Percentiles rank a stretch among this genome's conserved stretches.
Conservation (phyloP, 139 green algal species). For the Chlorella vulgaris region DNA sequence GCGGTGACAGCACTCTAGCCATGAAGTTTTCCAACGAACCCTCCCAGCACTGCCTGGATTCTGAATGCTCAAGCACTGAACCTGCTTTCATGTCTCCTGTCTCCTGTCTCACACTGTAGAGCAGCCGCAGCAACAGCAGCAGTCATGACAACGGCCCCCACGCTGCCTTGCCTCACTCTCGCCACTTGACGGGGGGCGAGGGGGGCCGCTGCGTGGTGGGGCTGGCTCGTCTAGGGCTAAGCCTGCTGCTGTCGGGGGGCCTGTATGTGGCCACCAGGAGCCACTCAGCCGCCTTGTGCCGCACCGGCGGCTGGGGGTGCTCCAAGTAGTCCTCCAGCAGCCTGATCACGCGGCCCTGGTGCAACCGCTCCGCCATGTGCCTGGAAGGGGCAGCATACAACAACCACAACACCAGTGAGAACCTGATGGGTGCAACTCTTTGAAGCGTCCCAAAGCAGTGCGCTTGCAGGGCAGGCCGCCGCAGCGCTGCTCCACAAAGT, state of each 20-base stretch:
- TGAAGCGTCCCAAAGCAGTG: neutral
- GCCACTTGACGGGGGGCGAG: neutral
- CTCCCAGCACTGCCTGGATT: neutral
- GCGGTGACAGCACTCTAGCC: neutral
- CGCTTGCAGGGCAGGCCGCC: too few relatives aligned
- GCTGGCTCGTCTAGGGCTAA: neutral
- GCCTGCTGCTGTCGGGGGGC: neutral
- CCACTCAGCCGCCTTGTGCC: slow-evolving; percentile 10
- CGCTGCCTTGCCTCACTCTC: neutral
- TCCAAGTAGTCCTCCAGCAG: slow-evolving; percentile 21
- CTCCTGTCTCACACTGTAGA: too few relatives aligned
- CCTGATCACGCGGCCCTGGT: slow-evolving; percentile 15
- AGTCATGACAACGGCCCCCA: neutral
- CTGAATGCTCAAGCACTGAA: too few relatives aligned
- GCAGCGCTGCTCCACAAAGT: too few relatives aligned
- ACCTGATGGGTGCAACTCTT: too few relatives aligned
- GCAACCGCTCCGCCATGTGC: slow-evolving; percentile 9
- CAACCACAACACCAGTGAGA: too few relatives aligned
- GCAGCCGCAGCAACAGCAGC: too few relatives aligned
- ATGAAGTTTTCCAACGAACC: neutral
- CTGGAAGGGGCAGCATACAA: too few relatives aligned
- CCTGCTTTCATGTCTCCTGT: neutral
- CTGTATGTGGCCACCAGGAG: slow-evolving; percentile 12
- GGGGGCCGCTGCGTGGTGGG: neutral
- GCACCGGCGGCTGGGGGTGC: neutral